Evolutionary conservation across 345 rosid species (phyloP), one percentile per base, ranked within the genome.

Genomic region (Hirschfeldia incana): DNA sequence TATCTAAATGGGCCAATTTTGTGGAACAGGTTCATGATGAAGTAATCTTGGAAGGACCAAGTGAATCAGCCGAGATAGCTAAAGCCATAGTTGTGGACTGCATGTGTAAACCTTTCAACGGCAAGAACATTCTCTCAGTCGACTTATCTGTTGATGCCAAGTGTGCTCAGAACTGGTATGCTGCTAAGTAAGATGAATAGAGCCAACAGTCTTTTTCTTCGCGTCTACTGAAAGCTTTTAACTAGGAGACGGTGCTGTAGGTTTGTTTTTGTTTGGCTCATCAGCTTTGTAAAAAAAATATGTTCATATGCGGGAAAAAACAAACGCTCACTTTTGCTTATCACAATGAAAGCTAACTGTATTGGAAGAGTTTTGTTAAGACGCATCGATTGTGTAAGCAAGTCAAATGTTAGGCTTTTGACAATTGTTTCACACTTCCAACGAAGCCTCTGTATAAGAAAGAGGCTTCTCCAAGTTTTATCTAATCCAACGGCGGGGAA

Each of bases 31-130:
- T 95, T 76, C 98, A 95, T 46, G 98, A 95, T 83, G 98, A 95
- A 89, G 98, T 95, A 77, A 95, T 95, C 78, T 83, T 93, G 84
- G 99, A 95, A 87, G 99, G 99, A 69, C 99, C 98, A 65, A 85
- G 77, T 0, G 97, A 90, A 73, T 89, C 99, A 6, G 96, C 96
- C 7, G 96, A 90, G 80, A 80, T 79, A 6, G 99, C 99, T 2
- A 93, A 87, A 87, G 85, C 83, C 59, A 89, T 93, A 69, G 98
- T 93, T 36, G 91, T 93, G 28, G 85, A 90, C 39, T 95, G 99
- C 86, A 95, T 95, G 97, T 79, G 92, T 29, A 91, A 85, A 66
- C 99, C 98, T 73, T 95, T 95, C 29, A 72, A 86, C 6, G 96
- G 95, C 65, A 74, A 65, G 86, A 93, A 92, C 67, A 67, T 88